phyloP scores from a whole-genome alignment of 345 rosid species.

The Eucalyptus victrix region DNA sequence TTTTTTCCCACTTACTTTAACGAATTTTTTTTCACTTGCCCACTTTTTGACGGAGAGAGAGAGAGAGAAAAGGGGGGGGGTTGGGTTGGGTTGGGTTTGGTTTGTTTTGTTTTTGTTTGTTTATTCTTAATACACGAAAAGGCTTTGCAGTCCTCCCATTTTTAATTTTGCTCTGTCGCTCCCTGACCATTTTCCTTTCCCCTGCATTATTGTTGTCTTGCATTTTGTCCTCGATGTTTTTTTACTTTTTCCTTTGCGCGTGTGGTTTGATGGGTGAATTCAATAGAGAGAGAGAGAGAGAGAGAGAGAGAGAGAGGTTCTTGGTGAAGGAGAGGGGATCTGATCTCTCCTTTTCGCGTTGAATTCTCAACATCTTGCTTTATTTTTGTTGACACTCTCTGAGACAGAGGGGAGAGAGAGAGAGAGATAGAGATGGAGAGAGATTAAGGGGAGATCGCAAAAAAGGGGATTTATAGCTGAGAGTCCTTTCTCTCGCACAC shows the following conservation, averaged over 20 bases:
- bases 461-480: background rate
- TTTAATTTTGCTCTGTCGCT: background rate
- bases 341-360: conserved; percentile 30
- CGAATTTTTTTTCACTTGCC: background rate
- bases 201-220: background rate
- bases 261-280: background rate
- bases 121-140: background rate
- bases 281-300: background rate
- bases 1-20: background rate
- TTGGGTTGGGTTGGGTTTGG: background rate
- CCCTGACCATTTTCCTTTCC: background rate
- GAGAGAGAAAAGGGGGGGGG: background rate
- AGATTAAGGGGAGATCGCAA: background rate
- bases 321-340: conserved; percentile 24
- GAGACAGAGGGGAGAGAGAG: background rate
- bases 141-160: background rate
- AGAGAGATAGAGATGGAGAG: background rate
- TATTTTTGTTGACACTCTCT: background rate
- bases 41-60: background rate
- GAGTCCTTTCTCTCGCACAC: background rate
- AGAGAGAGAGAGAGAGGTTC: background rate
- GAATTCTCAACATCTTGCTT: conserved; percentile 8
- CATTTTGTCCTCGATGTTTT: background rate
- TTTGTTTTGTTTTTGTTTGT: background rate
- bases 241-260: background rate